Evolutionary conservation across 345 rosid species (phyloP).

Genomic region (Populus euphratica): DNA sequence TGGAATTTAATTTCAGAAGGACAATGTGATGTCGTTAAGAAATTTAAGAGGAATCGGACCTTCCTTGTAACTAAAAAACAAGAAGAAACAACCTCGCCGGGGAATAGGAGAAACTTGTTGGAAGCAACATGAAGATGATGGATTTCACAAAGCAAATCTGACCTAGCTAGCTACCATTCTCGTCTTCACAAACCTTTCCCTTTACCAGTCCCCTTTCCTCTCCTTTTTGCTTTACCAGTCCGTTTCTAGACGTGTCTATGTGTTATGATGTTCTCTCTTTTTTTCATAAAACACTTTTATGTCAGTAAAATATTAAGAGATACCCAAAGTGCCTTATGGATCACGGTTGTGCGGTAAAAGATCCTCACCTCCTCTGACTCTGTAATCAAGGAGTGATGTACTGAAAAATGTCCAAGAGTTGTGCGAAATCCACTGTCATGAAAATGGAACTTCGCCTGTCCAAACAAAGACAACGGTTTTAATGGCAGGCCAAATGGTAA

Average conservation of each 20-base stretch:
- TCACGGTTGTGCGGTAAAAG: no score
- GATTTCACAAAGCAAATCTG: background rate
- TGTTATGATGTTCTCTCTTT: no score
- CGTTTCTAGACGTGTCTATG: background rate
- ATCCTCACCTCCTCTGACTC: no score
- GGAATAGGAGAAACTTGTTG: background rate
- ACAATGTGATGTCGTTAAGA: background rate
- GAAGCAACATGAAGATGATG: background rate
- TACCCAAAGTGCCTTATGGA: no score
- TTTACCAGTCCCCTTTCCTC: background rate
- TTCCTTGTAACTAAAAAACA: background rate
- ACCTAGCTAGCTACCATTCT: background rate
- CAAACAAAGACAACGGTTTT: background rate
- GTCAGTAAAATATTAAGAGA: no score
- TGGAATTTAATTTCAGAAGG: background rate
- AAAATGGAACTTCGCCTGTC: background rate
- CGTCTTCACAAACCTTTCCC: background rate
- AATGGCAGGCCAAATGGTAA: slow-evolving; percentile 12
- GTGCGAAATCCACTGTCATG: background rate
- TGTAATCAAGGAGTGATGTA: no score
- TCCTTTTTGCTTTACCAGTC: background rate
- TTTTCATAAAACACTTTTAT: background rate
- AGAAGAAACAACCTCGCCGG: background rate
- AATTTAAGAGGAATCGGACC: background rate
- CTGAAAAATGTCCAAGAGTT: no score